Evolutionary conservation across 148 eudicot genomes (phyloP).

Genomic region (Vaccinium darrowii): DNA sequence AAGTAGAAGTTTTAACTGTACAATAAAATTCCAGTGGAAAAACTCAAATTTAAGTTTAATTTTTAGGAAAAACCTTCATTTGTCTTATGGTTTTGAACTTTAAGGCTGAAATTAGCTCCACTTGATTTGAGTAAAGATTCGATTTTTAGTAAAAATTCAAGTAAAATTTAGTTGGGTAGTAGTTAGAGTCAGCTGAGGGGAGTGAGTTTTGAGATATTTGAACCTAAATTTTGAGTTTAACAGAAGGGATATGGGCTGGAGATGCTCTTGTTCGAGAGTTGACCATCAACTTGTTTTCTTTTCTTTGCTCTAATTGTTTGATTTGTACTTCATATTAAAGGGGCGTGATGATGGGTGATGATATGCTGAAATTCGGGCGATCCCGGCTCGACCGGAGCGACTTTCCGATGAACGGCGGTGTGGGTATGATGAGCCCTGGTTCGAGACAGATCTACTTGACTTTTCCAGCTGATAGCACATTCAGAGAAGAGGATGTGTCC

Average conservation of each 20-base stretch:
- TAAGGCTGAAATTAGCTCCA: background rate
- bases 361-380: slow-evolving; percentile 57
- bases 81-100: background rate
- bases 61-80: background rate
- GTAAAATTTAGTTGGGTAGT: background rate
- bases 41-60: background rate
- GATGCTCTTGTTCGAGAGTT: background rate
- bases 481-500: slow-evolving; percentile 90
- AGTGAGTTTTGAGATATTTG: background rate
- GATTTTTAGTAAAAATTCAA: background rate
- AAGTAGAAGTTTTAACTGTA: background rate
- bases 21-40: background rate
- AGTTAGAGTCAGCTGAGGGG: background rate
- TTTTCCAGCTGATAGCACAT: slow-evolving; percentile 91
- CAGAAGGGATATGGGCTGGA: background rate
- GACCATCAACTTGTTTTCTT: background rate
- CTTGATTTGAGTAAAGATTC: background rate
- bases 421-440: slow-evolving; percentile 56
- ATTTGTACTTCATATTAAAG: slow-evolving; percentile 12
- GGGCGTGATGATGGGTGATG: slow-evolving; percentile 72
- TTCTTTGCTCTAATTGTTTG: background rate
- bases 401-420: slow-evolving; percentile 33
- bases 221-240: background rate
- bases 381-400: slow-evolving; percentile 55
- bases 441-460: slow-evolving; percentile 96